A percentile compares a stretch with the other conserved stretches of the same genome.
phyloP scores from a whole-genome alignment of 306 rosid genomes.

The Elaeagnus macrophylla region DNA sequence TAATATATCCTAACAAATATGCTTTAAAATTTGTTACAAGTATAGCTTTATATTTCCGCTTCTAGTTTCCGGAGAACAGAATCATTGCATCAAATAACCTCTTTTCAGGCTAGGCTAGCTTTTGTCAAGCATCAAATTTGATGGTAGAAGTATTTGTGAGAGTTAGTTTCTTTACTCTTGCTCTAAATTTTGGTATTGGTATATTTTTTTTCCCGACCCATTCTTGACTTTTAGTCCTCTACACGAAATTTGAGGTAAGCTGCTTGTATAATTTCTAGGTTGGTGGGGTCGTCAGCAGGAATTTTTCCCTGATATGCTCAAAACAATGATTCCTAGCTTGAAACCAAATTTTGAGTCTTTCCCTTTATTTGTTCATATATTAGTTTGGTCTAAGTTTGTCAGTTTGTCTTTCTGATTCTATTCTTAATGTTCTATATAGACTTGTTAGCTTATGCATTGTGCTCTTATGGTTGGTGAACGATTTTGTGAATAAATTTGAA shows the following conservation, averaged over 20 bases:
- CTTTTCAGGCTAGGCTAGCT: too few species aligned
- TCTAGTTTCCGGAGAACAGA: too few species aligned
- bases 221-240: not conserved
- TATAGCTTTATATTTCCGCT: too few species aligned
- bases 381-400: not conserved
- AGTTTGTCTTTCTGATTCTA: not conserved
- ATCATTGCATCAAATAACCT: too few species aligned
- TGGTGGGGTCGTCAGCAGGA: not conserved
- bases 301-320: too few species aligned
- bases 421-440: not conserved
- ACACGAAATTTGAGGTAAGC: not conserved
- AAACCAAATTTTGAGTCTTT: not conserved
- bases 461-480: too few species aligned
- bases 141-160: too few species aligned
- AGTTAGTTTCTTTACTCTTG: not conserved
- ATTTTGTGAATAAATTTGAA: too few species aligned
- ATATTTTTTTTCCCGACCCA: not conserved
- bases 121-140: too few species aligned
- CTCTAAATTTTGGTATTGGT: not conserved
- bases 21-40: too few species aligned
- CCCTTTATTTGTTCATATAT: not conserved
- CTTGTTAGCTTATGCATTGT: not conserved
- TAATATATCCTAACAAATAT: too few species aligned
- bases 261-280: not conserved
- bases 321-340: too few species aligned